Percentiles rank a stretch among this genome's conserved stretches.
These are phyloP conservation scores for Takashimella tepidaria DNA, from an alignment of 1,284 basidiomycete genomes.

Conservation along the genomic window DNA sequence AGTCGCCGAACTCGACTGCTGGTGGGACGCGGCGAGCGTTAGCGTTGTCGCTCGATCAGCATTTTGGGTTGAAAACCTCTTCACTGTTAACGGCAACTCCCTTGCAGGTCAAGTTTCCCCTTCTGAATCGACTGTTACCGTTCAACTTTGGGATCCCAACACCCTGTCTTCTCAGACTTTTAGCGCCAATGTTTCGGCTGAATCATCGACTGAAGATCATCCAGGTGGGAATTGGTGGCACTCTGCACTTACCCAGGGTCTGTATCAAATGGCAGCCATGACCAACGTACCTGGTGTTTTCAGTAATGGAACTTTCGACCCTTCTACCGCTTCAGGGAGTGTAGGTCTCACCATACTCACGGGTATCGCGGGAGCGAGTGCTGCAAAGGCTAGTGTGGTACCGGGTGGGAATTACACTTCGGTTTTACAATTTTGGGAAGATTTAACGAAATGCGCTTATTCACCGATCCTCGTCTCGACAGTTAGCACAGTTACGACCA, in stretches of 20 bases:
- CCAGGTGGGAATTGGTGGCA: conserved; percentile 29
- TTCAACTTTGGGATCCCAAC: conserved; percentile 23
- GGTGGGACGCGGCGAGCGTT: conserved; percentile 24
- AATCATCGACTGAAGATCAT: conserved; percentile 25
- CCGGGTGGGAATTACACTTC: conserved; percentile 3
- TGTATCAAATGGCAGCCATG: conserved; percentile 14
- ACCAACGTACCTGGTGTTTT: conserved; percentile 14
- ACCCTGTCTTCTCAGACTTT: conserved; percentile 8
- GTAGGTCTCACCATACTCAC: conserved; percentile 22
- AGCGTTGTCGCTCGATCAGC: conserved; percentile 22
- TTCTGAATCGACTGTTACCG: conserved; percentile 5
- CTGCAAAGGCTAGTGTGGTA: not conserved
- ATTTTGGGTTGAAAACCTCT: conserved; percentile 21
- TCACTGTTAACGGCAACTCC: conserved; percentile 20
- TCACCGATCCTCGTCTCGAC: conserved; percentile 29
- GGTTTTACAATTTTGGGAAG: conserved; percentile 15
- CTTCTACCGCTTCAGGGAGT: conserved; percentile 12
- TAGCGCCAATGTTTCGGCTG: conserved; percentile 12
- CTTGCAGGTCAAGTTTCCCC: conserved; percentile 5
- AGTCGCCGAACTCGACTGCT: conserved; percentile 27
- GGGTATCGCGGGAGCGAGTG: conserved; percentile 10
- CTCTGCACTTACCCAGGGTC: conserved; percentile 23
- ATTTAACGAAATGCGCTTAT: conserved; percentile 4
- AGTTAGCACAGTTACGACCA: conserved; percentile 6
- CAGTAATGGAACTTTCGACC: conserved; percentile 13